Conservation (phyloP, 208 protist species). For the Strigomonas culicis region DNA sequence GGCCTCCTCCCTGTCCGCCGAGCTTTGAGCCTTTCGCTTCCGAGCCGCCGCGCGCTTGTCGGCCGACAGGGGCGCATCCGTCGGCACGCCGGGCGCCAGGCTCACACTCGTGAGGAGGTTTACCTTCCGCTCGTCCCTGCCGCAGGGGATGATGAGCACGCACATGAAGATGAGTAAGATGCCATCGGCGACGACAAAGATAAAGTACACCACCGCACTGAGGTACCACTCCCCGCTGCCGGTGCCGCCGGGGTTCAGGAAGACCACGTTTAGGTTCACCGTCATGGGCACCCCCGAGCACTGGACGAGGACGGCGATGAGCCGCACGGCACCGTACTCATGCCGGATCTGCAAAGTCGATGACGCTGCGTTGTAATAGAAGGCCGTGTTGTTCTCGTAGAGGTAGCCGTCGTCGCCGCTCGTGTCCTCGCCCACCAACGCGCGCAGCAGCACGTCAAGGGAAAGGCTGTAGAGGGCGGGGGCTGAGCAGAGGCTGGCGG, state of each 20-base stretch:
- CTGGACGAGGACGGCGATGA: conserved; percentile 53
- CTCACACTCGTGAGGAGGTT: too few relatives aligned
- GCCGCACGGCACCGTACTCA: conserved; percentile 16
- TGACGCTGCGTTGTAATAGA: too few relatives aligned
- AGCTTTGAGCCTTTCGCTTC: too few relatives aligned
- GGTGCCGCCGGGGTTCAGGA: conserved; percentile 20
- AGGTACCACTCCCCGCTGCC: conserved; percentile 34
- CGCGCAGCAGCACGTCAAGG: not conserved
- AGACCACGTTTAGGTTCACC: conserved; percentile 23
- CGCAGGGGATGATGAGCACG: conserved; percentile 30
- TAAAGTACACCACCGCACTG: conserved; percentile 32
- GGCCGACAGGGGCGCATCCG: too few relatives aligned
- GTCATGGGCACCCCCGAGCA: conserved; percentile 47
- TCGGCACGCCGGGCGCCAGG: too few relatives aligned
- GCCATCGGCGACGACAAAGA: conserved; percentile 31
- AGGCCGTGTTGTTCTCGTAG: not conserved
- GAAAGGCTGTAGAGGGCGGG: conserved; percentile 3
- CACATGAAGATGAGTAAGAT: conserved; percentile 26
- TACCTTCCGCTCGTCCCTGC: not conserved
- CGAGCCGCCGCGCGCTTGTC: too few relatives aligned
- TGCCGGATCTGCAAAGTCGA: conserved; percentile 19
- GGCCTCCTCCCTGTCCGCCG: too few relatives aligned
- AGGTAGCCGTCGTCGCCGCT: not conserved
- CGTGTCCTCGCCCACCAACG: not conserved
- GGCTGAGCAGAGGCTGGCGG: not conserved